phyloP scores from a whole-genome alignment of 148 eudicot genomes.

The Rheum nobile region DNA sequence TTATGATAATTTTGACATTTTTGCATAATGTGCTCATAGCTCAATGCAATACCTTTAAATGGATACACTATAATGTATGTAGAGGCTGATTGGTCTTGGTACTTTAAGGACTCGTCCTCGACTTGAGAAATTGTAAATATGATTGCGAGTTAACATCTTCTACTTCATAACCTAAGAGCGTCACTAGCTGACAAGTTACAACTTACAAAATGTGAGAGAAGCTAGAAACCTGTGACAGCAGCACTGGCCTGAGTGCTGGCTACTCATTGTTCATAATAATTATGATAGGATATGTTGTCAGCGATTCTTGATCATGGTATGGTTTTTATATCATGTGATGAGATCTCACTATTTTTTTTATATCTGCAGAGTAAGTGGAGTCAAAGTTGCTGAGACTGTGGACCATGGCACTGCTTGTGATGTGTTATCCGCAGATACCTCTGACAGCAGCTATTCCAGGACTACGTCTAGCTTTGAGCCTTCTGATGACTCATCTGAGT shows the following conservation, averaged over 20 bases:
- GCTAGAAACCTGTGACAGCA: not conserved
- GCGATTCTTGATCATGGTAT: not conserved
- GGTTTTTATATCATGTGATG: not conserved
- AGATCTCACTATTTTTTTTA: not conserved
- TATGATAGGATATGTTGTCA: not conserved
- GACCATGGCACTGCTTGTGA: constrained; percentile 11
- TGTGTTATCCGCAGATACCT: constrained; percentile 3
- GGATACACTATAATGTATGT: not conserved
- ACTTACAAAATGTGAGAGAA: not conserved
- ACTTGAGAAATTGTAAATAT: not conserved
- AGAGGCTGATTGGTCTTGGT: not conserved
- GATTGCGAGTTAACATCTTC: not conserved
- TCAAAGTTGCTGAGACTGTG: constrained; percentile 8
- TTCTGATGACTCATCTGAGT: constrained; percentile 2
- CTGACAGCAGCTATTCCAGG: not conserved
- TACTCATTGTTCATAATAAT: not conserved
- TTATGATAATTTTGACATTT: not conserved
- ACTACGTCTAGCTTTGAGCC: not conserved
- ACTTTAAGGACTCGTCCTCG: not conserved
- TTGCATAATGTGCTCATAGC: not conserved
- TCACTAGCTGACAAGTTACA: not conserved
- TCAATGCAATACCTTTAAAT: not conserved
- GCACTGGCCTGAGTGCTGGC: not conserved
- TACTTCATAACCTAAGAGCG: not conserved
- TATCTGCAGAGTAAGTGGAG: constrained; percentile 4